Percentiles rank a stretch among this genome's conserved stretches.
Evolutionary conservation across 768 basidiomycete genomes (phyloP).

Genomic region (Pleurotus tuber-regium): DNA sequence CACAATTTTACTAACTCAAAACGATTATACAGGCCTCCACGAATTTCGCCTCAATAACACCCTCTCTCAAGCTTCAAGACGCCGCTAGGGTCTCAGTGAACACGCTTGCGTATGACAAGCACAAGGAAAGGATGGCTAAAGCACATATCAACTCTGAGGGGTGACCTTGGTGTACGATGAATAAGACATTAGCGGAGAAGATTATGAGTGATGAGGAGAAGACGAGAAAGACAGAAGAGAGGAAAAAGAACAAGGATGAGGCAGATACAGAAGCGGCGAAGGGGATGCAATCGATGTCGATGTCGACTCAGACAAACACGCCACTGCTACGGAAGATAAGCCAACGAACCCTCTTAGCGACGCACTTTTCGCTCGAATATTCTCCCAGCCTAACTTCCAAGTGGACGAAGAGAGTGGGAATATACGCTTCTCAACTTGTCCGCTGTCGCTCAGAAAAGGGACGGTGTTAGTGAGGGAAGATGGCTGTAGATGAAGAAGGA

Average conservation of each 20-base stretch:
- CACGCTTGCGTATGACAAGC: slow-evolving; percentile 93
- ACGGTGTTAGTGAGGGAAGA: slow-evolving; percentile 52
- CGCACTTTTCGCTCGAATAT: slow-evolving; percentile 86
- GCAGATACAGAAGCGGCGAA: slow-evolving; percentile 29
- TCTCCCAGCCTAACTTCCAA: slow-evolving; percentile 87
- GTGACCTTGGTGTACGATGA: slow-evolving; percentile 66
- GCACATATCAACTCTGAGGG: slow-evolving; percentile 85
- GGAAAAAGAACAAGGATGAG: slow-evolving; percentile 34
- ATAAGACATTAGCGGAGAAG: slow-evolving; percentile 83
- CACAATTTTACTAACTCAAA: not conserved
- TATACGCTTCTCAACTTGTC: slow-evolving; percentile 94
- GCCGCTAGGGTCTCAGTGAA: slow-evolving; percentile 94
- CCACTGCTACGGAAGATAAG: slow-evolving; percentile 20
- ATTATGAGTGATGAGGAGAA: slow-evolving; percentile 66
- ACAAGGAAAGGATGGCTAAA: slow-evolving; percentile 88
- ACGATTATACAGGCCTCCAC: slow-evolving; percentile 56
- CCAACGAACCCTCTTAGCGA: slow-evolving; percentile 66
- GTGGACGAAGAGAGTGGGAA: slow-evolving; percentile 89
- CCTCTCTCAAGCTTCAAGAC: slow-evolving; percentile 93
- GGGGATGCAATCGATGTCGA: slow-evolving; percentile 33
- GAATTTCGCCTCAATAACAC: slow-evolving; percentile 93
- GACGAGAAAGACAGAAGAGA: slow-evolving; percentile 50
- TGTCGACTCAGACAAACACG: slow-evolving; percentile 19
- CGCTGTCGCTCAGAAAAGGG: slow-evolving; percentile 53
- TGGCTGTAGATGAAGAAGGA: slow-evolving; percentile 85